Evolutionary conservation across 495 filamentous ascomycete genomes (phyloP).

Genomic region (Lophiotrema nucula): DNA sequence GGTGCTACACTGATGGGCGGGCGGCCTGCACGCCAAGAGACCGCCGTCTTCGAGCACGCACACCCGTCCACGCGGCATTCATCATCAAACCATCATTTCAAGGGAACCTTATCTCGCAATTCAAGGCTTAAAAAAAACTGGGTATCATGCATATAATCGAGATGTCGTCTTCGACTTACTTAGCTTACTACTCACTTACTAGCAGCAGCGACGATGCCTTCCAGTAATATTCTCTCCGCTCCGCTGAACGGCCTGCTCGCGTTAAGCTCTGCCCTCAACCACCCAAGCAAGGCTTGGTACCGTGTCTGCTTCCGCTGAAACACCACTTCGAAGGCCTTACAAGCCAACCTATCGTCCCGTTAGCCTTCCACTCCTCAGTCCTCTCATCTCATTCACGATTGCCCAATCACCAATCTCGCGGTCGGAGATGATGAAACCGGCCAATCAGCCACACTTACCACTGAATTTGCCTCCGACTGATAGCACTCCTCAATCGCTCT

Average conservation of each 20-base stretch:
- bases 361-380: not conserved
- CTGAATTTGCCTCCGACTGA: constrained; percentile 63
- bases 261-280: constrained; percentile 30
- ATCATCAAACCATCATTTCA: no score
- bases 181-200: no score
- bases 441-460: constrained; percentile 53
- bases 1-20: no score
- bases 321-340: constrained; percentile 37
- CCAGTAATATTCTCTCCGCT: constrained; percentile 27
- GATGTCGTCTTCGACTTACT: no score
- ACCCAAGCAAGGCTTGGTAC: constrained; percentile 36
- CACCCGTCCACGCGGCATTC: no score
- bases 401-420: not conserved
- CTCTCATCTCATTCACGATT: not conserved
- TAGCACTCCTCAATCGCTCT: constrained; percentile 55
- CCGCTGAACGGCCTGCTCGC: constrained; percentile 13
- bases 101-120: no score
- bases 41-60: no score
- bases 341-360: constrained; percentile 39
- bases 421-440: constrained; percentile 3
- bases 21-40: constrained; percentile 25
- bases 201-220: constrained; percentile 19
- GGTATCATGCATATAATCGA: no score
- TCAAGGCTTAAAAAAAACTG: no score
- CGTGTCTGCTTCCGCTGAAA: constrained; percentile 42